phyloP scores from a whole-genome alignment of 495 filamentous ascomycete species.

The Schizothecium vesticola region DNA sequence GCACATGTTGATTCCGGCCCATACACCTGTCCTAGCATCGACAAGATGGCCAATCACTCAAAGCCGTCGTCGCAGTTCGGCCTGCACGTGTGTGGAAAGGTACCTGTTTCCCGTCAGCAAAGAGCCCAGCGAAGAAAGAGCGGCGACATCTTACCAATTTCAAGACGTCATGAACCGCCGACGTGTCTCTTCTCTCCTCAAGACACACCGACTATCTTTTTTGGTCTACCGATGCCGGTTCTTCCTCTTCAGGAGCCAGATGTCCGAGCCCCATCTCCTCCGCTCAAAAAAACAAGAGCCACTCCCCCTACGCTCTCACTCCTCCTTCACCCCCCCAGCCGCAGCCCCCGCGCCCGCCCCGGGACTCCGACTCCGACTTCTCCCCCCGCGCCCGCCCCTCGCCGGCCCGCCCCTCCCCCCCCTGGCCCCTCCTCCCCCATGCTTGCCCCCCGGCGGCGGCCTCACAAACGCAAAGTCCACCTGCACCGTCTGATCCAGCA shows the following conservation, averaged over 20 bases:
- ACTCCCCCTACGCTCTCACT: background rate
- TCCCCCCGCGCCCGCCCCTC: conserved; percentile 39
- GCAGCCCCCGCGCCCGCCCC: conserved; percentile 15
- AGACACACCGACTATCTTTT: background rate
- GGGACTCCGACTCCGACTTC: conserved; percentile 41
- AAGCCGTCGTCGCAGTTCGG: background rate
- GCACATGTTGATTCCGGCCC: background rate
- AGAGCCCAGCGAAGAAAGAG: background rate
- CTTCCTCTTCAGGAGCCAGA: background rate
- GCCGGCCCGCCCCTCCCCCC: conserved; percentile 41
- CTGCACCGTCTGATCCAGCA: conserved; percentile 85
- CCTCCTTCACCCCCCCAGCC: background rate
- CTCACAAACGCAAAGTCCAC: conserved; percentile 98
- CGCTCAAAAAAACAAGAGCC: background rate
- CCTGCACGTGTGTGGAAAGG: background rate
- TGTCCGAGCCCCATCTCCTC: background rate
- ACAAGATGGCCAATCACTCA: background rate
- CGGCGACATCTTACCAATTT: background rate
- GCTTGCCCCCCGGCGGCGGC: conserved; percentile 68
- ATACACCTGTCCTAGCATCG: background rate
- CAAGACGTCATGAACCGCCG: background rate
- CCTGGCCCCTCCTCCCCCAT: conserved; percentile 47
- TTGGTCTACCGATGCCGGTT: background rate
- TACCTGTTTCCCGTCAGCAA: background rate
- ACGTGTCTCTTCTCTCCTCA: background rate